These are phyloP conservation scores for Filosporella fistucella DNA, from an alignment of 495 filamentous ascomycete species.

Conservation along the genomic window DNA sequence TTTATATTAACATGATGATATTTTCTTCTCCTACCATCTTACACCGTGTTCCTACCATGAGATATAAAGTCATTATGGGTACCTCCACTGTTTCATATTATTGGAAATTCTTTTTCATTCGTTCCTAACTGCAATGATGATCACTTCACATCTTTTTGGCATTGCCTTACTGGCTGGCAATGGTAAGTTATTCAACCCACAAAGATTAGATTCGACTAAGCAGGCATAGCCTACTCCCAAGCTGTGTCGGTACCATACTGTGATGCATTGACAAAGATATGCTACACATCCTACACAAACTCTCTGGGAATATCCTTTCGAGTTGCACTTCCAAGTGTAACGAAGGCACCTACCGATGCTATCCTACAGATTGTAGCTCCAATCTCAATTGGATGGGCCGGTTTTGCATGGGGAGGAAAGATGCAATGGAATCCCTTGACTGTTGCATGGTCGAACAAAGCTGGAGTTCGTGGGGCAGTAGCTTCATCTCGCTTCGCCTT, in stretches of 20 bases:
- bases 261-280: background rate
- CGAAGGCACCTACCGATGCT: slow-evolving; percentile 1
- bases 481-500: background rate
- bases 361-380: slow-evolving; percentile 24
- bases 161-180: background rate
- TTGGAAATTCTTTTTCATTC: no score
- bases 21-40: no score
- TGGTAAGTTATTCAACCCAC: no score
- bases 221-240: no score
- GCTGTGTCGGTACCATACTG: no score
- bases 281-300: background rate
- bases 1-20: no score
- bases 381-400: slow-evolving; percentile 24
- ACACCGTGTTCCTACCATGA: no score
- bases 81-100: no score
- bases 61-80: no score
- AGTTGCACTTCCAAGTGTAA: background rate
- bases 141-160: background rate
- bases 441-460: slow-evolving; percentile 31
- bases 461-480: slow-evolving; percentile 11
- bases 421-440: slow-evolving; percentile 34
- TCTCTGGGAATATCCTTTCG: background rate
- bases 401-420: slow-evolving; percentile 24
- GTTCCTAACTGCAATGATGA: background rate
- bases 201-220: no score